A percentile compares a stretch with the other conserved stretches of the same genome.
Evolutionary conservation across 2,329 filamentous ascomycete genomes (phyloP).

Genomic region (Venturia pyrina): DNA sequence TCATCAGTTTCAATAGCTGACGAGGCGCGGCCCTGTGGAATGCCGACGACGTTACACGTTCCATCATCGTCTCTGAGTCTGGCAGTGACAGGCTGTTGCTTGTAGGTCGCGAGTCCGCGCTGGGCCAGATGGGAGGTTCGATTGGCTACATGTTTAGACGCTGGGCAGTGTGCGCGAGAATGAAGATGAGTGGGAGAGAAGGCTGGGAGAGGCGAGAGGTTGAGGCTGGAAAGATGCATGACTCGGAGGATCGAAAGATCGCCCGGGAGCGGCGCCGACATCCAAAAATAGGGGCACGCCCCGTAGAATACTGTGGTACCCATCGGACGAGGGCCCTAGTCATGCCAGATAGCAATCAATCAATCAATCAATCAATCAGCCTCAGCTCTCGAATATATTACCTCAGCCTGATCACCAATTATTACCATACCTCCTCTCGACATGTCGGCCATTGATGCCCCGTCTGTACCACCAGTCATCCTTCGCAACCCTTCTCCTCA

Average conservation of each 20-base stretch:
- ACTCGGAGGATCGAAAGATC: background rate
- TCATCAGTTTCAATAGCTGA: background rate
- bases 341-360: no score
- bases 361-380: no score
- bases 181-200: no score
- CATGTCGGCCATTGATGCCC: background rate
- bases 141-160: slow-evolving; percentile 1
- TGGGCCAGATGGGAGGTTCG: background rate
- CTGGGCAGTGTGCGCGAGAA: background rate
- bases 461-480: background rate
- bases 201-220: background rate
- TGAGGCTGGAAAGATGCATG: background rate
- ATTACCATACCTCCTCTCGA: background rate
- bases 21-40: background rate
- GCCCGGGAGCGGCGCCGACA: background rate
- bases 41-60: background rate
- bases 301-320: background rate
- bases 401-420: slow-evolving; percentile 4
- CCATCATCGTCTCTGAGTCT: background rate
- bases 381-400: background rate
- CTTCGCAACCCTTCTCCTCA: slow-evolving; percentile 8
- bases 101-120: background rate
- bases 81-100: background rate
- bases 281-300: background rate
- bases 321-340: no score